Conservation (phyloP, 2,329 filamentous ascomycete genomes). For the Zasmidium cellare region DNA sequence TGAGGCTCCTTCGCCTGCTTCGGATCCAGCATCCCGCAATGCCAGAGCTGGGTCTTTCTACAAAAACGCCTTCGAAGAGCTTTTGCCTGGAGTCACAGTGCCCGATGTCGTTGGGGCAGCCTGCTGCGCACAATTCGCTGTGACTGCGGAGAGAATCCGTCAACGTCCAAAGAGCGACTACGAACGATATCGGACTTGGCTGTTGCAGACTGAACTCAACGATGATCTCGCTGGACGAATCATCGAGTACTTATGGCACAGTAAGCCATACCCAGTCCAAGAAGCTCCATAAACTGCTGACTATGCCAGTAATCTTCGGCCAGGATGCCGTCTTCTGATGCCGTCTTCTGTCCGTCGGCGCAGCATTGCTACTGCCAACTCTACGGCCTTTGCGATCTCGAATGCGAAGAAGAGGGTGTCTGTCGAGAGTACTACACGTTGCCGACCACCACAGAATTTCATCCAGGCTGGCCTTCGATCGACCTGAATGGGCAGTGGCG, state of each 20-base stretch:
- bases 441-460: slow-evolving; percentile 59
- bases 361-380: slow-evolving; percentile 66
- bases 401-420: slow-evolving; percentile 41
- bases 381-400: slow-evolving; percentile 60
- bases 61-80: slow-evolving; percentile 48
- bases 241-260: slow-evolving; percentile 60
- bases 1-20: slow-evolving; percentile 27
- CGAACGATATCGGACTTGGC: slow-evolving; percentile 49
- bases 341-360: slow-evolving; percentile 59
- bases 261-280: slow-evolving; percentile 35
- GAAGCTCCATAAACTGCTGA: background rate
- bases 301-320: slow-evolving; percentile 36
- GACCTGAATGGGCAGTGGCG: slow-evolving; percentile 51
- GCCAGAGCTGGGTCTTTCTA: slow-evolving; percentile 51
- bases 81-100: slow-evolving; percentile 45
- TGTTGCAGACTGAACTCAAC: slow-evolving; percentile 46
- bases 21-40: slow-evolving; percentile 31
- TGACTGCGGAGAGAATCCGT: slow-evolving; percentile 48
- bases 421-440: slow-evolving; percentile 61
- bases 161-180: slow-evolving; percentile 51
- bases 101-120: slow-evolving; percentile 51
- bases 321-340: slow-evolving; percentile 49
- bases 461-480: slow-evolving; percentile 61
- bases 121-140: slow-evolving; percentile 59
- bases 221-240: slow-evolving; percentile 56